These are phyloP conservation scores for Collariella sp. DNA, from an alignment of 495 filamentous ascomycete species.

Conservation along the genomic window DNA sequence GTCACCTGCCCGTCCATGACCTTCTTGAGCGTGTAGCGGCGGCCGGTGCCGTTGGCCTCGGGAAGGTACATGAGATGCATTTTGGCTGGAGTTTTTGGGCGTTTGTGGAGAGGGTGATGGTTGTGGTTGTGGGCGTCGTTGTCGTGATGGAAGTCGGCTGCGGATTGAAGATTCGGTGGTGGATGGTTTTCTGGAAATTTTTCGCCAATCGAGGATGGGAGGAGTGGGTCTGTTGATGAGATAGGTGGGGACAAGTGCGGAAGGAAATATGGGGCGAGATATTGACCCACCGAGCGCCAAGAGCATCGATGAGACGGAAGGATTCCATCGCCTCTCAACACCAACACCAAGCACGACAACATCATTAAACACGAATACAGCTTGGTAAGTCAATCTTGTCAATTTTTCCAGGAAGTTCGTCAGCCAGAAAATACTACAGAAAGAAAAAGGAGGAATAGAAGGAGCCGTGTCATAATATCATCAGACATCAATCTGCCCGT, in stretches of 20 bases:
- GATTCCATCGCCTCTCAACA: no score
- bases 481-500: no score
- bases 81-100: slow-evolving; percentile 6
- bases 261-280: background rate
- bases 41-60: slow-evolving; percentile 58
- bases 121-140: background rate
- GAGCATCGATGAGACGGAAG: no score
- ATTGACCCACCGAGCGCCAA: no score
- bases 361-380: no score
- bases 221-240: background rate
- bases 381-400: no score
- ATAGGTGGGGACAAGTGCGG: background rate
- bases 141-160: background rate
- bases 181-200: slow-evolving; percentile 2
- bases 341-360: no score
- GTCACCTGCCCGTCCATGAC: slow-evolving; percentile 70
- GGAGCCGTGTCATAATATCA: no score
- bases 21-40: slow-evolving; percentile 80
- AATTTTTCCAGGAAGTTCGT: no score
- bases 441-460: no score
- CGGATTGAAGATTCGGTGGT: background rate
- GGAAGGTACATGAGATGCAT: slow-evolving; percentile 89
- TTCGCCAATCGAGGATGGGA: background rate
- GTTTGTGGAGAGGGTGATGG: slow-evolving; percentile 1
- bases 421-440: no score